phyloP scores from a whole-genome alignment of 2,329 filamentous ascomycete species.

The Pezicula radicicola region DNA sequence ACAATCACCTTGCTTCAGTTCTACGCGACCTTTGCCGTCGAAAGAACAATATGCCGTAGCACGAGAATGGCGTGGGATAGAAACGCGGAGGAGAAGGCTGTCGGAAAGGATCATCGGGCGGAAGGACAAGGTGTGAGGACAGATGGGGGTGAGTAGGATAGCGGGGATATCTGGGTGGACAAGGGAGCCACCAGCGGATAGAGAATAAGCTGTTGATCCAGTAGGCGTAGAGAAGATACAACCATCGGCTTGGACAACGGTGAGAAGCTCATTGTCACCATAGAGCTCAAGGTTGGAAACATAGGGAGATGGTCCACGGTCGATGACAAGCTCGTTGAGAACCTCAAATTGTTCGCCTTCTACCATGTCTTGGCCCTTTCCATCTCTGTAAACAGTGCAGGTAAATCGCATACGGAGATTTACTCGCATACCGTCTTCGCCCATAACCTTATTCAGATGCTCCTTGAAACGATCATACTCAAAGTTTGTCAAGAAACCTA shows the following conservation, averaged over 20 bases:
- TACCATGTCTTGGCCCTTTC: conserved; percentile 62
- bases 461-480: conserved; percentile 85
- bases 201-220: conserved; percentile 90
- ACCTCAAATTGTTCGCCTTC: conserved; percentile 97
- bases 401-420: conserved; percentile 99
- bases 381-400: conserved; percentile 87
- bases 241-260: conserved; percentile 92
- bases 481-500: conserved; percentile 87
- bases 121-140: conserved; percentile 95
- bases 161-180: conserved; percentile 97
- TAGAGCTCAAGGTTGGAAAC: conserved; percentile 96
- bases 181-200: conserved; percentile 91
- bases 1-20: conserved; percentile 88
- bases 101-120: conserved; percentile 97
- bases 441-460: conserved; percentile 87
- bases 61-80: conserved; percentile 78
- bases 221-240: conserved; percentile 98
- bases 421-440: conserved; percentile 91
- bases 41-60: conserved; percentile 97
- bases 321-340: conserved; percentile 96
- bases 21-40: conserved; percentile 92
- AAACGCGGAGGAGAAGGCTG: conserved; percentile 86
- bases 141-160: conserved; percentile 95
- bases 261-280: conserved; percentile 91
- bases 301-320: conserved; percentile 93